Conservation (phyloP, 495 filamentous ascomycete genomes). For the Bryoglossum gracile region DNA sequence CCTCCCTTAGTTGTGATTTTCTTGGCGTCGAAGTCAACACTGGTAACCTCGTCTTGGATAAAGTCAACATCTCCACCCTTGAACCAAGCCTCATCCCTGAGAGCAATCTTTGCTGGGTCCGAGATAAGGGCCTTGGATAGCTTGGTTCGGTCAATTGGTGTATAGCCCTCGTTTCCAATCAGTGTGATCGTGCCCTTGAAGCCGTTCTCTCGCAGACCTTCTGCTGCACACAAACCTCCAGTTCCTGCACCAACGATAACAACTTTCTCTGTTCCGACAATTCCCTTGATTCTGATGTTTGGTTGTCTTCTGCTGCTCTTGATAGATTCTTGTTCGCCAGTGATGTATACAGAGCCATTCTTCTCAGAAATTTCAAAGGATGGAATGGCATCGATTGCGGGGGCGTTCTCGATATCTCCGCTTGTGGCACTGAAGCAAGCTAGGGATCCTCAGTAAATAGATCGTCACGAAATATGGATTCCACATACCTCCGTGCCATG, state of each 20-base stretch:
- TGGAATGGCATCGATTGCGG: constrained; percentile 72
- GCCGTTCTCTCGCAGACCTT: constrained; percentile 72
- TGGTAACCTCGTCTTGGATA: constrained; percentile 65
- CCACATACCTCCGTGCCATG: constrained; percentile 83
- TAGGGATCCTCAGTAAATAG: constrained; percentile 25
- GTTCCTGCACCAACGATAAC: constrained; percentile 88
- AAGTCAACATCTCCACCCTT: constrained; percentile 64
- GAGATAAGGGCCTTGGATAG: constrained; percentile 88
- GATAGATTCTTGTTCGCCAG: constrained; percentile 70
- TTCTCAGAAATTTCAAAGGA: constrained; percentile 75
- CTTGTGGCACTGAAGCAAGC: constrained; percentile 85
- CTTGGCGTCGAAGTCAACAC: constrained; percentile 67
- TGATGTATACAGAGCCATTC: constrained; percentile 77
- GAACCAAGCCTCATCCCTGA: constrained; percentile 70
- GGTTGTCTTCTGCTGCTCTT: constrained; percentile 66
- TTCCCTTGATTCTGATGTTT: constrained; percentile 57
- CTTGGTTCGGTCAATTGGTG: constrained; percentile 89
- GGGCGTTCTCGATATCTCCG: constrained; percentile 94
- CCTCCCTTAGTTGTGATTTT: constrained; percentile 66
- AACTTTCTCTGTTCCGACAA: constrained; percentile 59
- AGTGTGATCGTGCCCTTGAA: constrained; percentile 78
- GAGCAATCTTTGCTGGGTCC: constrained; percentile 71
- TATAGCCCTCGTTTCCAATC: constrained; percentile 74
- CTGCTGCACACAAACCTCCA: constrained; percentile 70
- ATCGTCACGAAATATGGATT: neutral